Conservation (phyloP, 768 basidiomycete genomes). For the Trametopsis cervina region DNA sequence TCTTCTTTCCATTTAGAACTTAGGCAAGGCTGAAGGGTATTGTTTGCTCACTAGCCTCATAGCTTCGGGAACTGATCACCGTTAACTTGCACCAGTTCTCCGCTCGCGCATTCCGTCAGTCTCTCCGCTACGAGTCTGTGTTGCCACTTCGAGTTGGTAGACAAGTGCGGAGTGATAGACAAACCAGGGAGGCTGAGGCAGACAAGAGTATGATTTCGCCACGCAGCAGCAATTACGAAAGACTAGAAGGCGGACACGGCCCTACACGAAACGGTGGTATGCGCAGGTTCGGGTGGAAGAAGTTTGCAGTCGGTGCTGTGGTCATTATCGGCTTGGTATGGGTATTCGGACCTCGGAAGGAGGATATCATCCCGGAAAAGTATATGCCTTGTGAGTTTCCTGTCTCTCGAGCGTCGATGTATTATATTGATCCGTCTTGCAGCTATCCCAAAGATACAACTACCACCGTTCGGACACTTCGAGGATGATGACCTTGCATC, state of each 20-base stretch:
- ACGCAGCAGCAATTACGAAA: constrained; percentile 44
- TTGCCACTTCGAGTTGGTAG: too few relatives aligned
- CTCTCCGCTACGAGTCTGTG: too few relatives aligned
- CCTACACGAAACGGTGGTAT: constrained; percentile 27
- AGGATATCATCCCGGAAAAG: constrained; percentile 18
- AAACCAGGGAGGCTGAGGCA: not conserved
- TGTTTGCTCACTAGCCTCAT: too few relatives aligned
- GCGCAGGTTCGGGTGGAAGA: constrained; percentile 50
- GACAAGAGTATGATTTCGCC: constrained; percentile 25
- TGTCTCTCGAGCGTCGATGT: not conserved
- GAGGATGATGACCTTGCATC: not conserved
- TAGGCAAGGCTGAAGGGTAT: too few relatives aligned
- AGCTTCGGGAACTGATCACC: too few relatives aligned
- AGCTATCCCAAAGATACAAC: constrained; percentile 4
- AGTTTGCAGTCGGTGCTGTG: constrained; percentile 52
- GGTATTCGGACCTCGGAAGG: constrained; percentile 52
- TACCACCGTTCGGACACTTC: constrained; percentile 1
- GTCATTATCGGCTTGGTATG: constrained; percentile 56
- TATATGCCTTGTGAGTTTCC: constrained; percentile 22
- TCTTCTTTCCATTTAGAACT: too few relatives aligned
- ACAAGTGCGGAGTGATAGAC: too few relatives aligned
- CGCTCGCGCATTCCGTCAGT: too few relatives aligned
- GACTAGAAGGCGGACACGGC: constrained; percentile 56
- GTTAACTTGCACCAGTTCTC: too few relatives aligned
- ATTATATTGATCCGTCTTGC: not conserved